Base-by-base conservation (phyloP, 2,329 filamentous ascomycete species). In the Cordyceps tenuipes region DNA sequence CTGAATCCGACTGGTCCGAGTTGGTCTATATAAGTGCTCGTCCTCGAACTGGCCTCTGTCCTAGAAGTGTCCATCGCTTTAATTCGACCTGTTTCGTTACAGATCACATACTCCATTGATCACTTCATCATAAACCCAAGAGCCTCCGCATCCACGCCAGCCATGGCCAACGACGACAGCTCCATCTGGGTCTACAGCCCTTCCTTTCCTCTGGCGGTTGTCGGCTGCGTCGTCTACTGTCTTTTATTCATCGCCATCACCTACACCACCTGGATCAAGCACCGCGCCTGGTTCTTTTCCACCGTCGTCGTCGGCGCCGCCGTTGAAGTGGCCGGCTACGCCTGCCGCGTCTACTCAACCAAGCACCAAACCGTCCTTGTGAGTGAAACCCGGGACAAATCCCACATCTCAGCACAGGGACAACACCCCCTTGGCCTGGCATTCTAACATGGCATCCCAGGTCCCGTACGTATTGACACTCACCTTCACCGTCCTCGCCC, bases 401-500 rank as follows among this genome's bases (percentile, higher is more conserved):
- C 10, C 3, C 12, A n/a, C 4, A 10, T n/a, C 19, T 13, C 7
- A 43, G 41, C 10, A 21, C 21, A 3, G 8, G 1, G 23, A 55
- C 21, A 46, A 43, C 1, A 13, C 13, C n/a, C n/a, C n/a, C n/a
- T n/a, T n/a, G n/a, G n/a, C n/a, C n/a, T 15, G 31, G 19, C 3
- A n/a, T 39, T 13, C 15, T 48, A 7, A 41, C 12, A 23, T 26
- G 4, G 13, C n/a, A 13, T 6, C 2, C 5, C 17, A 73, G 70
- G 65, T 67, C 1, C 67, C 75, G 1, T 79, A 76, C 57, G 71
- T 77, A 5, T 63, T 71, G 44, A 74, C 71, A 1, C 63, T 71
- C 5, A 73, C 72, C 0, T 69, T 77, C 23, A 76, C 79, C n/a
- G 75, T 80, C 13, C 70, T 82, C 46, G 76, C 78, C 0, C 79